Evolutionary conservation across 345 rosid genomes (phyloP).

Genomic region (Salix brachista): DNA sequence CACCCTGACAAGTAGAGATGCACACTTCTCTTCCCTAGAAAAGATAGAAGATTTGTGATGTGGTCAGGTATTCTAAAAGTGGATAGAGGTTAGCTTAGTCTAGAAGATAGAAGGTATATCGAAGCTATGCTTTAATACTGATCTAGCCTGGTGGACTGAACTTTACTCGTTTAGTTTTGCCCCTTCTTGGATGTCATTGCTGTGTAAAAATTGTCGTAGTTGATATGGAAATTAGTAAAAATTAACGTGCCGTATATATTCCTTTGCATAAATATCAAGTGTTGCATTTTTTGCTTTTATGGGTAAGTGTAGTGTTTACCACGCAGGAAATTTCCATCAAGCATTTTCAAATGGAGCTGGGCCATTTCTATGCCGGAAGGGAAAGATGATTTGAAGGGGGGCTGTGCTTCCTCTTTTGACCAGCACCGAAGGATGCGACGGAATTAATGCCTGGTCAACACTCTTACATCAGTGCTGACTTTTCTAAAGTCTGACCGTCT

Average conservation of each 20-base stretch:
- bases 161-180: neutral
- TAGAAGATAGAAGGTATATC: neutral
- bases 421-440: neutral
- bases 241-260: neutral
- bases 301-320: too few relatives aligned
- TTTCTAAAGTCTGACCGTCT: neutral
- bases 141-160: neutral
- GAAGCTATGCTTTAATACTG: neutral
- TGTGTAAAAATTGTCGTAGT: neutral
- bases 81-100: neutral
- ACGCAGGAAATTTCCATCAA: too few relatives aligned
- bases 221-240: neutral
- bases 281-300: too few relatives aligned
- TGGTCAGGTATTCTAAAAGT: neutral
- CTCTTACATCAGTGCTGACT: neutral
- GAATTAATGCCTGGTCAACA: neutral
- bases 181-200: neutral
- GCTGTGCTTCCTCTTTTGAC: neutral
- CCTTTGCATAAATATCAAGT: neutral
- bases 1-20: slow-evolving; percentile 35
- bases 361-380: neutral
- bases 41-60: slow-evolving; percentile 45
- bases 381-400: neutral
- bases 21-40: slow-evolving; percentile 48
- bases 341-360: neutral